Conservation (phyloP, 2,329 filamentous ascomycete species). For the Aspergillus sp. region DNA sequence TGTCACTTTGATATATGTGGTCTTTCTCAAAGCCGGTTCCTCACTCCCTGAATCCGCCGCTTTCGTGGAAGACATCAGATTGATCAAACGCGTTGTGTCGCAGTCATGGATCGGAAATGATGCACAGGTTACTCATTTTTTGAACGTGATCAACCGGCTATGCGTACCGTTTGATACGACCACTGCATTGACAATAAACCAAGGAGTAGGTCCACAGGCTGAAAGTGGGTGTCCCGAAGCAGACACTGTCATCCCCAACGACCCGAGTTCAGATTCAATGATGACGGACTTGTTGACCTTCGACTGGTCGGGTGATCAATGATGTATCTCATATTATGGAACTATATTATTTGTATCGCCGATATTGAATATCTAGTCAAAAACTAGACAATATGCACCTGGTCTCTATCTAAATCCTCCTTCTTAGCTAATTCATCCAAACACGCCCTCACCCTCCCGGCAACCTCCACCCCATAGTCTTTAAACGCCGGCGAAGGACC, state of each 20-base stretch:
- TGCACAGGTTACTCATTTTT: background rate
- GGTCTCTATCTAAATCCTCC: background rate
- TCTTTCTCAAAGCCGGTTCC: background rate
- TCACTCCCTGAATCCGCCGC: background rate
- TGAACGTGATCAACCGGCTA: background rate
- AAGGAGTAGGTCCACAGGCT: background rate
- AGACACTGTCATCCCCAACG: no score
- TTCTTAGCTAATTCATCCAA: background rate
- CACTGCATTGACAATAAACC: background rate
- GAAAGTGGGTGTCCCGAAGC: background rate
- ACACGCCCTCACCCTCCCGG: background rate
- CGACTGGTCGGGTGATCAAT: background rate
- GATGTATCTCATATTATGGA: background rate
- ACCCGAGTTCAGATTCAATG: no score
- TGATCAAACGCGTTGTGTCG: background rate
- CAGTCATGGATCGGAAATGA: background rate
- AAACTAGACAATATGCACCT: background rate
- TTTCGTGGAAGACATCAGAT: background rate
- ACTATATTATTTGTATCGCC: background rate
- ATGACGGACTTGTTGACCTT: background rate
- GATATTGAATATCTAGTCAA: no score
- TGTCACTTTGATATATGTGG: background rate
- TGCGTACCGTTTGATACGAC: background rate
- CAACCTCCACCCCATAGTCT: background rate
- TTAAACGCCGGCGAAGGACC: background rate